Conservation (phyloP, 2,329 filamentous ascomycete genomes). For the Neospermospora avenae region DNA sequence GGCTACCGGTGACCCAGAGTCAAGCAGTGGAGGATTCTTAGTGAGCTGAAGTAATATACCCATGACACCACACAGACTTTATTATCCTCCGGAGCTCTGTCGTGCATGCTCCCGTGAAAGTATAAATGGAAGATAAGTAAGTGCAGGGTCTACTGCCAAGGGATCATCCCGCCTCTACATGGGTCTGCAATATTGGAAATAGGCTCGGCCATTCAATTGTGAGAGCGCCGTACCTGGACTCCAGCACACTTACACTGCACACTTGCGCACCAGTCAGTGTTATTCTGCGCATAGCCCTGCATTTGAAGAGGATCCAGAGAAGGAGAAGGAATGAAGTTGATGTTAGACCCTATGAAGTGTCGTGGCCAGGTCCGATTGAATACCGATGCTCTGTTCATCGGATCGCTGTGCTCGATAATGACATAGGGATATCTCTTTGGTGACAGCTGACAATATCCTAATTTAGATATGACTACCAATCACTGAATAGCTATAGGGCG, state of each 20-base stretch:
- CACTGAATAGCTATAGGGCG: neutral
- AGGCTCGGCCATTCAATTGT: neutral
- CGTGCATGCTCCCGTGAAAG: neutral
- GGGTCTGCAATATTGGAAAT: neutral
- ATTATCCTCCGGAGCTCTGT: slow-evolving; percentile 1
- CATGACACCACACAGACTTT: neutral
- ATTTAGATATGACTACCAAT: neutral
- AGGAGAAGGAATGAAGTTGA: too few relatives aligned
- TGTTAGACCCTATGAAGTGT: too few relatives aligned
- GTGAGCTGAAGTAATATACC: neutral
- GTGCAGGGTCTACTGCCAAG: neutral
- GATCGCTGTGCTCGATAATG: neutral
- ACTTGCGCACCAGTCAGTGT: too few relatives aligned
- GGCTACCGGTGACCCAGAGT: neutral
- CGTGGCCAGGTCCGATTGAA: too few relatives aligned
- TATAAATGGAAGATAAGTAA: neutral
- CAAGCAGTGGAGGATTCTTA: neutral
- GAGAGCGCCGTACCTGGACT: too few relatives aligned
- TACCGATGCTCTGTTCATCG: neutral
- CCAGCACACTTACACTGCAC: too few relatives aligned
- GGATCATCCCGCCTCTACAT: neutral
- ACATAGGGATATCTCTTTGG: neutral
- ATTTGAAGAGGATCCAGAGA: too few relatives aligned
- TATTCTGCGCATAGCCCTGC: too few relatives aligned
- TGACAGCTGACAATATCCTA: neutral